Evolutionary conservation across 495 filamentous ascomycete species (phyloP).

Genomic region (Neurospora sp.): DNA sequence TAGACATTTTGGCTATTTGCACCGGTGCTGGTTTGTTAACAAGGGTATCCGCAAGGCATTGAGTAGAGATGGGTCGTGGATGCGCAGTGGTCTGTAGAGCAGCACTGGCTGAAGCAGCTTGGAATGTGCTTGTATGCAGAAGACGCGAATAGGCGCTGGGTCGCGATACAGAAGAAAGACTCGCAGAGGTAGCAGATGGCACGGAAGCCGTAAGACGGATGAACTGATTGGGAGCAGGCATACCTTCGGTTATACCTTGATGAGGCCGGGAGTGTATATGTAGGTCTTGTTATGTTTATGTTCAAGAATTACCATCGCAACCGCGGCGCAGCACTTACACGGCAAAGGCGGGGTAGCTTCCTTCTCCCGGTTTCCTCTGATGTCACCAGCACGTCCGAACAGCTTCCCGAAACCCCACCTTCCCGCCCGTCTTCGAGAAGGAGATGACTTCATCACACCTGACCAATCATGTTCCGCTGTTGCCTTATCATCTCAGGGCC

Average conservation of each 20-base stretch:
- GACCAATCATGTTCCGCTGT: not conserved
- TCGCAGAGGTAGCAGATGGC: not conserved
- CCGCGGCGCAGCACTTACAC: not conserved
- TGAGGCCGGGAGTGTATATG: not conserved
- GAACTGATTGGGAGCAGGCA: slow-evolving; percentile 10
- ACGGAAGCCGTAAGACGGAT: slow-evolving; percentile 5
- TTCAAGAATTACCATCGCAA: not conserved
- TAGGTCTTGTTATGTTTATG: not conserved
- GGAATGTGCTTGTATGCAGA: slow-evolving; percentile 2
- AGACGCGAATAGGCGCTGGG: slow-evolving; percentile 1
- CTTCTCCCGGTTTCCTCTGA: slow-evolving; percentile 3
- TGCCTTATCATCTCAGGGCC: not conserved
- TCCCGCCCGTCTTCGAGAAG: not conserved
- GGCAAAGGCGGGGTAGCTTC: slow-evolving; percentile 16
- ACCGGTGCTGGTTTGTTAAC: not conserved
- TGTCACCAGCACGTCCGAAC: slow-evolving; percentile 6
- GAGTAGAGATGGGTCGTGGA: not conserved
- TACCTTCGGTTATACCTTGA: slow-evolving; percentile 1
- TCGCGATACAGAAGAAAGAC: not conserved
- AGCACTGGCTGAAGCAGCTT: not conserved
- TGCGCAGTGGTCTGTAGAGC: not conserved
- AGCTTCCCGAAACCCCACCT: not conserved
- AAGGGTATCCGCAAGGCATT: not conserved
- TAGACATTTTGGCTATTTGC: slow-evolving; percentile 34
- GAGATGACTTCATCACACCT: not conserved